A percentile compares a stretch with the other conserved stretches of the same genome.
Evolutionary conservation across 208 protist species (phyloP).

Genomic region (Herpetomonas samuelpessoai): DNA sequence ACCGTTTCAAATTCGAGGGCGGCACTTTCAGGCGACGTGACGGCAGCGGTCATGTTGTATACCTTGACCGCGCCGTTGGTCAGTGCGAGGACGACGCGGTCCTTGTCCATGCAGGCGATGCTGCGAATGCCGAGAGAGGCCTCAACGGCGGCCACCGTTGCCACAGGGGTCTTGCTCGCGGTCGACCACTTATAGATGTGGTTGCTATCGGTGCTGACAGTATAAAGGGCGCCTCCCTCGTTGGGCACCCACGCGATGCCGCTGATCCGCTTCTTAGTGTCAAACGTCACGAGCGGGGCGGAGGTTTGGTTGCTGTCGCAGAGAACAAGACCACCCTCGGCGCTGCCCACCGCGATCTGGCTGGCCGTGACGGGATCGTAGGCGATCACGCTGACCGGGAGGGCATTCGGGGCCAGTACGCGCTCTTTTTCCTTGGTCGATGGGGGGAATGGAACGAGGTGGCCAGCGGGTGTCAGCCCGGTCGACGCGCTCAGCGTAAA

Average conservation of each 20-base stretch:
- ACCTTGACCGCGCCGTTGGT: constrained; percentile 70
- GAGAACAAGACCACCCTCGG: constrained; percentile 64
- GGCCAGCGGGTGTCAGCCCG: constrained; percentile 46
- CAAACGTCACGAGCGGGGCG: constrained; percentile 55
- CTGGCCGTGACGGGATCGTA: constrained; percentile 71
- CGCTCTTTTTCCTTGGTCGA: constrained; percentile 28
- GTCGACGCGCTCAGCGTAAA: constrained; percentile 64
- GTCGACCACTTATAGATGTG: constrained; percentile 67
- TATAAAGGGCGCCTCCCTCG: constrained; percentile 69
- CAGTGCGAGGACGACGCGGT: constrained; percentile 57
- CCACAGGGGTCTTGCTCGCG: constrained; percentile 47
- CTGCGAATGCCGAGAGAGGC: constrained; percentile 28
- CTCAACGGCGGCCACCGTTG: constrained; percentile 27
- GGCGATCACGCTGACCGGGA: constrained; percentile 54
- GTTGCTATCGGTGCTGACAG: constrained; percentile 47
- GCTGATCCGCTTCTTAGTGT: constrained; percentile 36
- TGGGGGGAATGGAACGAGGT: constrained; percentile 57
- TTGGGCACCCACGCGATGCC: constrained; percentile 65
- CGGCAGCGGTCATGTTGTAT: constrained; percentile 59
- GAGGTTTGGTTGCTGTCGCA: constrained; percentile 38
- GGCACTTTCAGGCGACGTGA: not conserved
- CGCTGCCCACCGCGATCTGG: constrained; percentile 68
- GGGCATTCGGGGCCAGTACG: constrained; percentile 17
- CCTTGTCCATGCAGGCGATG: constrained; percentile 41
- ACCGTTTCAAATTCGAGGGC: constrained; percentile 40